phyloP scores from a whole-genome alignment of 495 filamentous ascomycete genomes.

The Talaromyces nanjingensis region DNA sequence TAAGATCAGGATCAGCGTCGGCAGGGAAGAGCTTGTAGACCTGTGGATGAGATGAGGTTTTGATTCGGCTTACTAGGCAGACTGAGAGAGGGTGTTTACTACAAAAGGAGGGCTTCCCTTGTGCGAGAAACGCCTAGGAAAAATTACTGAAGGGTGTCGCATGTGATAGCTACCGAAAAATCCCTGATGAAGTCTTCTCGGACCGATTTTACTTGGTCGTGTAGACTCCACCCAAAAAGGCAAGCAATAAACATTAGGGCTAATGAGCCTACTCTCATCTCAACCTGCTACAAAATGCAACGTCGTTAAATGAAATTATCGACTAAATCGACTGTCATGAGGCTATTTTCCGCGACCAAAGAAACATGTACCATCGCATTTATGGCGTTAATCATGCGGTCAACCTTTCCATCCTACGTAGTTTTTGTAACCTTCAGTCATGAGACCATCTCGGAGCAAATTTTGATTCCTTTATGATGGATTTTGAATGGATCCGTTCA shows the following conservation, averaged over 20 bases:
- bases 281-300: neutral
- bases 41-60: neutral
- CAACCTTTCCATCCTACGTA: neutral
- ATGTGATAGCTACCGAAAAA: neutral
- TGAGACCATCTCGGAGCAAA: neutral
- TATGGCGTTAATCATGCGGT: conserved; percentile 1
- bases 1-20: neutral
- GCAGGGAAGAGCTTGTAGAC: neutral
- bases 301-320: neutral
- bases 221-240: neutral
- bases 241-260: neutral
- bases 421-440: neutral
- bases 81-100: neutral
- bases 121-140: neutral
- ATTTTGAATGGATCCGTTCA: neutral
- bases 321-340: neutral
- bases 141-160: neutral
- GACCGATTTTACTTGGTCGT: neutral
- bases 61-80: neutral
- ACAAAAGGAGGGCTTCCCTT: neutral
- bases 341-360: neutral
- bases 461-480: neutral
- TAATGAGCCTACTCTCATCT: neutral
- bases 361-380: neutral
- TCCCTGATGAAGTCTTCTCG: too few species aligned